Conservation (phyloP, 1,139 yeast species). For the Starmera stellimalicola region DNA sequence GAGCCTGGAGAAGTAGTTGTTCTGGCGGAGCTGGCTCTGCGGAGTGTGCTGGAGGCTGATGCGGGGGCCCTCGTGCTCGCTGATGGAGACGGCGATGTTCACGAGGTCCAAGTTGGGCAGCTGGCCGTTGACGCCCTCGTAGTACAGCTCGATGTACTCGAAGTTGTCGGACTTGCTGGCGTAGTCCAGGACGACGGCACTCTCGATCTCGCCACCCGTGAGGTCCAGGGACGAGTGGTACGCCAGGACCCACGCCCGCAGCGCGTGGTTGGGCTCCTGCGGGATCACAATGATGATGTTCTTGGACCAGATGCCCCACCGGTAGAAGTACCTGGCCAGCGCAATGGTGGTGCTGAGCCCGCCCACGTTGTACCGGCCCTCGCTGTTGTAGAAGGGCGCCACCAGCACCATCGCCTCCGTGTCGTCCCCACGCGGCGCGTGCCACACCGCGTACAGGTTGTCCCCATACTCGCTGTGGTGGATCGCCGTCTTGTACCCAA, state of each 20-base stretch:
- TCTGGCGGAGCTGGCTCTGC: conserved; percentile 32
- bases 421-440: conserved; percentile 92
- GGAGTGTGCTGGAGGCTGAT: conserved; percentile 59
- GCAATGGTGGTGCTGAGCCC: conserved; percentile 71
- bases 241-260: conserved; percentile 89
- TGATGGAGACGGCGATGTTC: conserved; percentile 66
- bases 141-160: conserved; percentile 64
- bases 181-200: conserved; percentile 81
- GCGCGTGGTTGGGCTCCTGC: conserved; percentile 55
- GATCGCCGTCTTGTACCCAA: conserved; percentile 62
- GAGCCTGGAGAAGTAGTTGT: conserved; percentile 42
- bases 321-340: conserved; percentile 66
- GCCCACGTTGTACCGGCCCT: conserved; percentile 57
- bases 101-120: conserved; percentile 86
- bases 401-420: conserved; percentile 91
- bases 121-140: conserved; percentile 92
- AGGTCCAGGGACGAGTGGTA: conserved; percentile 79
- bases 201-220: conserved; percentile 94
- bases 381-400: conserved; percentile 74
- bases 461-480: conserved; percentile 33
- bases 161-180: conserved; percentile 59
- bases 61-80: conserved; percentile 66
- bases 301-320: conserved; percentile 93
- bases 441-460: conserved; percentile 75
- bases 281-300: conserved; percentile 84